Evolutionary conservation across 257 asterid species (phyloP).

Genomic region (Rauvolfia tetraphylla): DNA sequence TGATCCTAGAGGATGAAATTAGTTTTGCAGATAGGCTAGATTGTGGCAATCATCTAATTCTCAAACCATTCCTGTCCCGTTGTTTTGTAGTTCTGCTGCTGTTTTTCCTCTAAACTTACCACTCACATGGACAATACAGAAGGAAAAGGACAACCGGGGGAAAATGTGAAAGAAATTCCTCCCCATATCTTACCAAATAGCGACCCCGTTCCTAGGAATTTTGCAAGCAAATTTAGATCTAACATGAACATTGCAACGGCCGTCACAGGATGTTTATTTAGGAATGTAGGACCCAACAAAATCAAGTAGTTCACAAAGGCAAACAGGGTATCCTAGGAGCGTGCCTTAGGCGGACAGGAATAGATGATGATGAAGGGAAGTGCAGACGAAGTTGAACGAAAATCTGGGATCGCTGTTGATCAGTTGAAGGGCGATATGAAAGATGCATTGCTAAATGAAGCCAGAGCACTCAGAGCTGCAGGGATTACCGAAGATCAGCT

Average conservation of each 20-base stretch:
- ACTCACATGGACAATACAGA: neutral
- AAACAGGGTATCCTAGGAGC: neutral
- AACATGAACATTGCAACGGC: neutral
- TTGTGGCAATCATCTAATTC: neutral
- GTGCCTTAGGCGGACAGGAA: neutral
- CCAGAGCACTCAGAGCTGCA: neutral
- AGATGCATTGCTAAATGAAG: neutral
- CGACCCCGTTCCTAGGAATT: no score
- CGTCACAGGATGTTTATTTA: neutral
- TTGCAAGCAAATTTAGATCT: no score
- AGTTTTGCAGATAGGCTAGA: no score
- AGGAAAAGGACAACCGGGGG: neutral
- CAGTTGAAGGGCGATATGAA: neutral
- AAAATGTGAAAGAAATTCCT: neutral
- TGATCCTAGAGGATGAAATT: neutral
- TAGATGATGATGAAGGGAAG: neutral
- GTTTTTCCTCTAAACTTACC: no score
- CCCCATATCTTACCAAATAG: neutral
- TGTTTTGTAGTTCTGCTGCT: neutral
- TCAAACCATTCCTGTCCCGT: neutral
- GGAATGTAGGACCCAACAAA: neutral
- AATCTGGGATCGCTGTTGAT: neutral
- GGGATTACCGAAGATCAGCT: neutral
- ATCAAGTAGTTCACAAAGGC: neutral
- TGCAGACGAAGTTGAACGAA: neutral